Base-by-base conservation (phyloP, 2,329 filamentous ascomycete genomes). In the Pseudogymnoascus sp. region DNA sequence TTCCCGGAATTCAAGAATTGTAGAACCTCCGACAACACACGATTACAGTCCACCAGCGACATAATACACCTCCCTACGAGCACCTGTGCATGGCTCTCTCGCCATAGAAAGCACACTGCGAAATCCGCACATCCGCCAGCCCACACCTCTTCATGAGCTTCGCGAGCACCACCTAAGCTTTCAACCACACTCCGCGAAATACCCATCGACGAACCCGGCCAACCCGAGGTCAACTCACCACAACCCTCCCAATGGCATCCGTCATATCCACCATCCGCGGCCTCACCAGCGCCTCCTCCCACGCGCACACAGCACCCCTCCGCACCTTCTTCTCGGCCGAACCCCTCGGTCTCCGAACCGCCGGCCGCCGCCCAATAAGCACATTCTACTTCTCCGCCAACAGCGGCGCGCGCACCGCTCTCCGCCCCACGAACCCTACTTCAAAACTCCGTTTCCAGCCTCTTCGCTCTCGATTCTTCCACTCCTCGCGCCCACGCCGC, bases 401-500 rank as follows among this genome's bases (percentile, higher is more conserved):
- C 47, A 26, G 23, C 12, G n/a, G 23, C 12, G n/a, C 47, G 29
- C 21, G 14, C 23, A 14, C 7, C 23, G 23, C 23, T 10, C 47
- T 57, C 62, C 29, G 68, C 69, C 11, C 64, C 67, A 7, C 68
- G 5, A 12, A 31, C 69, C 31, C 65, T 63, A 37, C 63, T 71
- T 29, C 67, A 67, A n/a, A 68, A 61, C 21, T 68, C 67, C 21
- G 16, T n/a, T 40, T 47, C 21, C 36, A 62, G 29, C 26, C 31
- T 8, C 18, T 62, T 8, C 31, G 29, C 31, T 29, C 31, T 3
- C 60, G 60, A n/a, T 40, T 62, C 60, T 62, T 62, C 16, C 60
- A 62, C 14, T 45, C 16, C 31, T 62, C 60, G 21, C 16, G 60
- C 1, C 34, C 60, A 1, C 39, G 39, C 29, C 60, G 37, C 21